Conservation (phyloP, 2,329 filamentous ascomycete genomes). For the Hypoxylon sp. region DNA sequence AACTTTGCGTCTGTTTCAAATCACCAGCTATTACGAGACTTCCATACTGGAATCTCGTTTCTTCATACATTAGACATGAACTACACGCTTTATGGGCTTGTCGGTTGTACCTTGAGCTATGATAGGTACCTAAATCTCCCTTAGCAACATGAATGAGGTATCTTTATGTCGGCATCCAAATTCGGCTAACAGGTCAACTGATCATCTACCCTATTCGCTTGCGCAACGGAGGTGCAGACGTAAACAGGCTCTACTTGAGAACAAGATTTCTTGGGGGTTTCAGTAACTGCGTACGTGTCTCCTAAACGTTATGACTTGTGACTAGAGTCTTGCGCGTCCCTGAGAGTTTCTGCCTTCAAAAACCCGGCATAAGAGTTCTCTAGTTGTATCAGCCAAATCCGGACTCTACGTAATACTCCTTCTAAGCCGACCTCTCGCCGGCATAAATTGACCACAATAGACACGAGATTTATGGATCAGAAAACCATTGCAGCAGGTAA, state of each 20-base stretch:
- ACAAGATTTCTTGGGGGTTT: slow-evolving; percentile 39
- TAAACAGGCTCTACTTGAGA: slow-evolving; percentile 12
- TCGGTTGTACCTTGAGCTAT: slow-evolving; percentile 3
- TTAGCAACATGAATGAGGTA: neutral
- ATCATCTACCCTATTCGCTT: neutral
- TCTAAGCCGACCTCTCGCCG: no score
- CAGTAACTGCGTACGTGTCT: neutral
- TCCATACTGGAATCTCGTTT: neutral
- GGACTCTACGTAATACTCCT: neutral
- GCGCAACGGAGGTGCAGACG: slow-evolving; percentile 5
- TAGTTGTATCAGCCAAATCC: slow-evolving; percentile 1
- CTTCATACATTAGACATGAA: neutral
- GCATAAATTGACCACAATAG: neutral
- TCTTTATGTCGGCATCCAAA: neutral
- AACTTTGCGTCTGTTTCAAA: neutral
- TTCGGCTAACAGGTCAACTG: neutral
- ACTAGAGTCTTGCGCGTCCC: neutral
- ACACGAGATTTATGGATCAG: slow-evolving; percentile 9
- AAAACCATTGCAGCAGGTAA: slow-evolving; percentile 5
- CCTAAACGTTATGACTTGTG: neutral
- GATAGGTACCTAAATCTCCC: neutral
- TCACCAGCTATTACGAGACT: neutral
- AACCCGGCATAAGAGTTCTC: neutral
- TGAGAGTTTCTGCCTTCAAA: neutral
- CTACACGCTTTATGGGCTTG: neutral